Evolutionary conservation across 208 protist species (phyloP).

Genomic region (Trypanosoma rangeli): DNA sequence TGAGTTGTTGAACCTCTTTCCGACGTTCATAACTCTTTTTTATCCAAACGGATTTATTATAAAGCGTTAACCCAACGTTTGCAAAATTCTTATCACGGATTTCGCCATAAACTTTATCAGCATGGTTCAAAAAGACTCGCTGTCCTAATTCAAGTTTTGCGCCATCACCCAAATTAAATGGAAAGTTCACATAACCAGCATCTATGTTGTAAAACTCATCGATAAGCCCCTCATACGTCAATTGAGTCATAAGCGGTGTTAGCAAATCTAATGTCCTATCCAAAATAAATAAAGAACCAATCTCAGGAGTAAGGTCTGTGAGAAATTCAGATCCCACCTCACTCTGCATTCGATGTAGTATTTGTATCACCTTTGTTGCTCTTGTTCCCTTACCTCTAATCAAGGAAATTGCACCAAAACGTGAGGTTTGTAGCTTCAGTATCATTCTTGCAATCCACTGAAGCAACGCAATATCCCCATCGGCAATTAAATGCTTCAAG

Average conservation of each 20-base stretch:
- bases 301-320: slow-evolving; percentile 41
- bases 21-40: slow-evolving; percentile 87
- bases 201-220: slow-evolving; percentile 83
- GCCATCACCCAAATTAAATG: slow-evolving; percentile 68
- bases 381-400: slow-evolving; percentile 63
- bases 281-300: slow-evolving; percentile 78
- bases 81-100: slow-evolving; percentile 82
- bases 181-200: slow-evolving; percentile 52
- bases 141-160: slow-evolving; percentile 30
- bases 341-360: slow-evolving; percentile 68
- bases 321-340: slow-evolving; percentile 69
- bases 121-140: slow-evolving; percentile 41
- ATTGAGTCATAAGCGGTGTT: slow-evolving; percentile 85
- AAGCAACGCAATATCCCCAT: slow-evolving; percentile 69
- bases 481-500: slow-evolving; percentile 73
- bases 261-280: slow-evolving; percentile 81
- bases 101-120: slow-evolving; percentile 76
- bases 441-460: slow-evolving; percentile 73
- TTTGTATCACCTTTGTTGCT: slow-evolving; percentile 59
- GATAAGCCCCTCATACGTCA: slow-evolving; percentile 90
- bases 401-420: slow-evolving; percentile 53
- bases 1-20: slow-evolving; percentile 82
- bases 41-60: slow-evolving; percentile 82
- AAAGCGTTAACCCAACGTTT: slow-evolving; percentile 67
- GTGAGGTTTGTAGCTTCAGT: slow-evolving; percentile 82